These are phyloP conservation scores for Cokeromyces recurvatus DNA, from an alignment of 371 early-diverging fungal species.

Conservation along the genomic window DNA sequence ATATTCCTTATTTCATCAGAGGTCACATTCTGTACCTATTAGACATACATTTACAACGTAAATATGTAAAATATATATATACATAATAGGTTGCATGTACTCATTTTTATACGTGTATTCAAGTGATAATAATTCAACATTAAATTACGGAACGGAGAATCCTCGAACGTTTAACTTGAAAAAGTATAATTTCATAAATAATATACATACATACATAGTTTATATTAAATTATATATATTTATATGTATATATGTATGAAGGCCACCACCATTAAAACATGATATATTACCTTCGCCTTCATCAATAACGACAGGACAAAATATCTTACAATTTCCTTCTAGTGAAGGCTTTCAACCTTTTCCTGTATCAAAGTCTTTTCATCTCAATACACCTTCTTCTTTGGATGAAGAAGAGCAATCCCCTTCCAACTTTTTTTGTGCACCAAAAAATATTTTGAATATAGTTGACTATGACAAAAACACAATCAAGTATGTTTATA, in stretches of 20 bases:
- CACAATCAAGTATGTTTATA: not conserved
- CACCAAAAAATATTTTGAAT: not conserved
- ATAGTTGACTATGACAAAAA: not conserved
- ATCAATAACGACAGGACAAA: not conserved
- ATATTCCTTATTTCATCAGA: constrained; percentile 9
- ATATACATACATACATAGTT: no score
- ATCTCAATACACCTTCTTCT: no score
- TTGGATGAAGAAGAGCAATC: no score
- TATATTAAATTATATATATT: no score
- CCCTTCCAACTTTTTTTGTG: constrained; percentile 5
- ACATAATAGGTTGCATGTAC: no score
- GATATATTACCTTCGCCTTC: not conserved
- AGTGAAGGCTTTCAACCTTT: not conserved
- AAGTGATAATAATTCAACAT: not conserved
- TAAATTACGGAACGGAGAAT: not conserved
- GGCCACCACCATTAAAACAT: not conserved
- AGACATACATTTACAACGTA: constrained; percentile 11
- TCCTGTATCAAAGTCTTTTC: no score
- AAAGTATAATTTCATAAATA: no score
- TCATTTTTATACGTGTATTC: not conserved
- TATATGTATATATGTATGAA: not conserved
- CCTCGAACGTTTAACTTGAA: no score
- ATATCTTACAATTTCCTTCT: not conserved
- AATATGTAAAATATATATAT: not conserved
- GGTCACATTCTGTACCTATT: constrained; percentile 15